These are phyloP conservation scores for Phalaenopsis aphrodite DNA, from an alignment of 106 monocot species.

Conservation along the genomic window DNA sequence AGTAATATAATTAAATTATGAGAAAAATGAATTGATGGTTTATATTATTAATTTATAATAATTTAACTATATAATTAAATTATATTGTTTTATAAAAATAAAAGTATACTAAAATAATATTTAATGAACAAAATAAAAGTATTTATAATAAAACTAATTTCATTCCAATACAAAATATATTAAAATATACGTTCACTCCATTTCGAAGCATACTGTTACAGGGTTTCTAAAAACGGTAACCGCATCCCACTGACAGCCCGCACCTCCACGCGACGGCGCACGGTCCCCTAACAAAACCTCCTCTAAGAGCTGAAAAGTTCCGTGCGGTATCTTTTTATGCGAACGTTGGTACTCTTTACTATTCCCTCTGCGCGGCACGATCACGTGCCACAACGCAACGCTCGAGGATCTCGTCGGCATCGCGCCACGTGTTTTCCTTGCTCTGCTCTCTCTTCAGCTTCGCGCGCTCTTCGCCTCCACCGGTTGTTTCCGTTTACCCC, in stretches of 20 bases:
- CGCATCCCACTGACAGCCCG: conserved; percentile 2
- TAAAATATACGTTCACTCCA: too few relatives aligned
- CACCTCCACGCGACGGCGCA: neutral
- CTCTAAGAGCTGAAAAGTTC: neutral
- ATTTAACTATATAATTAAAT: too few relatives aligned
- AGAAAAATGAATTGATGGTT: too few relatives aligned
- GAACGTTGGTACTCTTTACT: neutral
- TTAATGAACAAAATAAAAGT: too few relatives aligned
- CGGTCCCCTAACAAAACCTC: neutral
- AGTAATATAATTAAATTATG: too few relatives aligned
- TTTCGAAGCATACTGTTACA: too few relatives aligned
- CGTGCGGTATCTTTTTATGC: conserved; percentile 2
- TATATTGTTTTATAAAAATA: too few relatives aligned
- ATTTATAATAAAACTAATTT: too few relatives aligned
- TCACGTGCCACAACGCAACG: conserved; percentile 3
- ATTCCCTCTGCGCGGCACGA: neutral
- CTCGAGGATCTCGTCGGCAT: neutral
- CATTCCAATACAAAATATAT: too few relatives aligned
- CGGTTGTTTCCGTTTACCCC: neutral
- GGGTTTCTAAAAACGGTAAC: neutral
- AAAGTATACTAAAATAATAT: too few relatives aligned
- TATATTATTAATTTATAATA: too few relatives aligned
- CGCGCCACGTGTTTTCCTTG: neutral
- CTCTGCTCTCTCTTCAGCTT: neutral
- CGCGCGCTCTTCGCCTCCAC: too few relatives aligned